Conservation (phyloP, 257 asterid genomes). For the Sherardia arvensis region DNA sequence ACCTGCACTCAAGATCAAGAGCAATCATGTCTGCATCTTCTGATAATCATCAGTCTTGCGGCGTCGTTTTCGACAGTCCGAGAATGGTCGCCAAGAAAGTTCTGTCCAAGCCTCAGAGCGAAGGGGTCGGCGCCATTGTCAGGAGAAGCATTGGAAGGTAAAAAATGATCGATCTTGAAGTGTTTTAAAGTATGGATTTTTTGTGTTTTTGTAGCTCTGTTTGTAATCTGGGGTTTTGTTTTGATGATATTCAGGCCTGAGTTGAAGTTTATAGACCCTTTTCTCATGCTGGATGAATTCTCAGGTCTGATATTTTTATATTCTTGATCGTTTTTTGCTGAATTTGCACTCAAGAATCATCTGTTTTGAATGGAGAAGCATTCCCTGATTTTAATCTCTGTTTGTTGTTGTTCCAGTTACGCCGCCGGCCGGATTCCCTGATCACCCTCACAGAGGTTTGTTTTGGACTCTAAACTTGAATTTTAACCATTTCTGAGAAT, state of each 20-base stretch:
- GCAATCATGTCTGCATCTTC: slow-evolving; percentile 40
- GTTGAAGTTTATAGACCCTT: slow-evolving; percentile 75
- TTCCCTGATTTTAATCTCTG: neutral
- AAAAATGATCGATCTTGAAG: neutral
- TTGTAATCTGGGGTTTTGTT: neutral
- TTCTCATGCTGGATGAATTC: slow-evolving; percentile 82
- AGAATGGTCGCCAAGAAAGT: slow-evolving; percentile 62
- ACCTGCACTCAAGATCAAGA: slow-evolving; percentile 16
- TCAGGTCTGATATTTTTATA: slow-evolving; percentile 34
- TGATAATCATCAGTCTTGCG: slow-evolving; percentile 26
- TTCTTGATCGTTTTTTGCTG: neutral
- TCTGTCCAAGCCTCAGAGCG: slow-evolving; percentile 60
- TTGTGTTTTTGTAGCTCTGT: too few relatives aligned
- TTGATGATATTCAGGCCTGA: slow-evolving; percentile 51
- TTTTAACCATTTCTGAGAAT: neutral
- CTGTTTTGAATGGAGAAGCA: neutral
- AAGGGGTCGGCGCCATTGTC: slow-evolving; percentile 73
- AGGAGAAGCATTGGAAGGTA: slow-evolving; percentile 95
- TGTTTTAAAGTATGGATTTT: neutral
- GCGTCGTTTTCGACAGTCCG: slow-evolving; percentile 35
- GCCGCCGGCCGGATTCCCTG: slow-evolving; percentile 96
- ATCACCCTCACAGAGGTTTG: slow-evolving; percentile 98
- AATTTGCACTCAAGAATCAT: neutral
- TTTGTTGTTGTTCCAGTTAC: slow-evolving; percentile 41
- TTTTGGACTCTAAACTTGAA: neutral